Evolutionary conservation across 2,329 filamentous ascomycete genomes (phyloP), one percentile per base, ranked within the genome.

Genomic region (Penicillium expansum): DNA sequence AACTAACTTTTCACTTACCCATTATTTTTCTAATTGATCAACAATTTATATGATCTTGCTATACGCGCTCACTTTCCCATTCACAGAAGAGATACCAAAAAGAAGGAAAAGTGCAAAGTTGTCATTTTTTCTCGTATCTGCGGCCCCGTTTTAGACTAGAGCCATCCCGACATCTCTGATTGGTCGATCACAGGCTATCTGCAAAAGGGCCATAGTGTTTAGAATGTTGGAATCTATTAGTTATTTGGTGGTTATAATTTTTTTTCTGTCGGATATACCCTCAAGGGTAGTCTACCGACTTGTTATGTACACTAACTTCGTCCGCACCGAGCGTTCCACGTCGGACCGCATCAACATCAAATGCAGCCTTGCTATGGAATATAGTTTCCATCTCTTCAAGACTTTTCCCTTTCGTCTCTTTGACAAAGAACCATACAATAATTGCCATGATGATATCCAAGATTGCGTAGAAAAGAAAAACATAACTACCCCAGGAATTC

Each of bases 391-490:
- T 72, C 55, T 77, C 74, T 61, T 77, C 76, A 52, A 78, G 58
- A 38, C 68, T 72, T 48, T 69, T 69, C 0, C 72, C 73, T 20
- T 70, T 72, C 0, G 71, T 74, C 57, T 79, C 77, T 4, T 76
- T 77, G 6, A 78, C 67, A 52, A 71, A 75, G 10, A 76, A 58
- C 39, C 68, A 69, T 2, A 72, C 70, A 32, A 72, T 70, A 1
- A 71, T 32, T 1, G 67, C 69, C 53, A 71, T 72, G 27, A 70
- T 63, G 7, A 72, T 57, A 48, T 74, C 72, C 29, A 76, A 71
- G 11, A 68, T 59, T 10, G 69, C 74, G 55, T 77, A 77, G 66
- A 77, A 74, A 30, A 77, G 51, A 60, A 76, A 77, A 0, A 73
- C 75, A 14, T 69, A 62, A 61, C 69, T 75, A 10, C 74, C 73